Evolutionary conservation across 371 early-diverging fungal species (phyloP), one percentile per base, ranked within the genome.

Genomic region (Nematocida ausubeli): DNA sequence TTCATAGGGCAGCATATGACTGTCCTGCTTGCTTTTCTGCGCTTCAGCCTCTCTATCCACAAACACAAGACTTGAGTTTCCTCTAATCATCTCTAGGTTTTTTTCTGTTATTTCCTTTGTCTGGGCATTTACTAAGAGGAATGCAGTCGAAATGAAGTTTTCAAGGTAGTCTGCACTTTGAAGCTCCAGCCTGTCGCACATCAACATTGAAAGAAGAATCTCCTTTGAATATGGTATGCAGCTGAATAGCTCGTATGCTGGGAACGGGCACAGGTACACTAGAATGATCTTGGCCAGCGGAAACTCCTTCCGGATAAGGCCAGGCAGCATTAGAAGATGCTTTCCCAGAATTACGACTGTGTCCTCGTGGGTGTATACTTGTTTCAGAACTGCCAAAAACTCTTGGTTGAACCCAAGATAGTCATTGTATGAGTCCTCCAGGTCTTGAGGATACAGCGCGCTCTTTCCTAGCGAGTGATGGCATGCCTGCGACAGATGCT

Each of bases 181-280:
- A 2, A 69, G 47, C 63, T 69, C 69, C 28, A 80, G 3, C 32
- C 39, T 58, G 49, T 80, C 70, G 24, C 49, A 24, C 14, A 37
- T 16, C 57, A 80, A 26, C 28, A 80, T 12, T 24, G 80, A 73
- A 3, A 35, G 32, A 4, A 80, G 19, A 34, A 80, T 32, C 19
- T 80, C 62, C 30, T 69, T 80, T 7, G 60, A 62, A 63, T 80
- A 57, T 24, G 69, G 70, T 35, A 80, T 52, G 51, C 80, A 80
- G 51, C 64, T 72, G 39, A 80, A 80, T 28, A 80, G n/a, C 35
- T 80, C 80, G 39, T 69, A 69, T 2, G 69, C 16, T 1, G 70
- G 70, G 44, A 80, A 80, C 7, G 80, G 80, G 35, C 56, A 52
- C 5, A 73, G 7, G 47, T 60, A 80, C 12, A 80, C 56, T 14